Conservation (phyloP, 1,284 basidiomycete species). For the Vanrija sp. region DNA sequence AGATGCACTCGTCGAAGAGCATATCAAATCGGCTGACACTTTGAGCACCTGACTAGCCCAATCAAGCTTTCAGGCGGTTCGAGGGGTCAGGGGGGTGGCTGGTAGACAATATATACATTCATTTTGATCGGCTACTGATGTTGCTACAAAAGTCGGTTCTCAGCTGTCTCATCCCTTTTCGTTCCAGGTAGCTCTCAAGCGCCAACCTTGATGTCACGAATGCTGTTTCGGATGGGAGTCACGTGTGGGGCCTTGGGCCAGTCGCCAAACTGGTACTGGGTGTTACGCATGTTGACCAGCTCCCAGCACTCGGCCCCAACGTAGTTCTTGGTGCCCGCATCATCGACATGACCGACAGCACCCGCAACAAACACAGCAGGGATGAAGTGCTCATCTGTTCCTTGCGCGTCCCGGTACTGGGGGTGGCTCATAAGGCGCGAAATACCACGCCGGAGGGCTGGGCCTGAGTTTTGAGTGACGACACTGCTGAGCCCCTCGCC, state of each 20-base stretch:
- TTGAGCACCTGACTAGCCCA: no score
- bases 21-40: no score
- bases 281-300: conserved; percentile 28
- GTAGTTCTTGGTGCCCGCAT: conserved; percentile 25
- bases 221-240: no score
- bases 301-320: conserved; percentile 33
- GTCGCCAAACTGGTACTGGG: conserved; percentile 23
- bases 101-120: no score
- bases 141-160: no score
- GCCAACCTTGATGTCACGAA: no score
- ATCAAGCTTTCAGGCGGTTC: no score
- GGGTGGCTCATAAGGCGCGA: conserved; percentile 28
- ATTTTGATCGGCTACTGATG: no score
- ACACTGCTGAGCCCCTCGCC: conserved; percentile 24
- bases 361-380: conserved; percentile 27
- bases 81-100: no score
- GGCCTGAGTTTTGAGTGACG: conserved; percentile 21
- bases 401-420: conserved; percentile 31
- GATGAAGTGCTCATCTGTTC: conserved; percentile 32
- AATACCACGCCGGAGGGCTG: conserved; percentile 7
- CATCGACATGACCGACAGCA: conserved; percentile 24
- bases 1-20: no score
- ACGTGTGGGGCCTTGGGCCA: conserved; percentile 6
- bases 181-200: no score
- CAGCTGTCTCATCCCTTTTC: no score